Percentiles rank a stretch among this genome's conserved stretches.
phyloP scores from a whole-genome alignment of 1,139 yeast species.

The Spathaspora jeffriesii region DNA sequence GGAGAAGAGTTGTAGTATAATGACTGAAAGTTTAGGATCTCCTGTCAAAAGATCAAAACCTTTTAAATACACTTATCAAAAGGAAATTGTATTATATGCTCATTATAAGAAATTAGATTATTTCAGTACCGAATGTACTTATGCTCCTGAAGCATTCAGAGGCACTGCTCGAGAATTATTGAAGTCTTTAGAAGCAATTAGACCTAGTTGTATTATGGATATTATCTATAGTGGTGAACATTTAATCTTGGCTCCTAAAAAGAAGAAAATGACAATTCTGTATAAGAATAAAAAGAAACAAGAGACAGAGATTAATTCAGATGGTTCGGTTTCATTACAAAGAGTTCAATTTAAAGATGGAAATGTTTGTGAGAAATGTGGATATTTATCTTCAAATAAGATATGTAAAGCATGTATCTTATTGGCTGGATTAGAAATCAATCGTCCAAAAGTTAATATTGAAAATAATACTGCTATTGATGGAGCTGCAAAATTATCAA shows the following conservation, averaged over 20 bases:
- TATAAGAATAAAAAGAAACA: slow-evolving; percentile 29
- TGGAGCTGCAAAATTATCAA: slow-evolving; percentile 72
- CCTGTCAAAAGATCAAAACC: slow-evolving; percentile 94
- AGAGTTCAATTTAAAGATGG: slow-evolving; percentile 50
- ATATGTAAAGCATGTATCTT: slow-evolving; percentile 94
- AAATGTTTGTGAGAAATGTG: slow-evolving; percentile 84
- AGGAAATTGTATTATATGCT: slow-evolving; percentile 96
- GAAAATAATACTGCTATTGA: slow-evolving; percentile 51
- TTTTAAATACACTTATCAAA: slow-evolving; percentile 92
- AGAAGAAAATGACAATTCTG: slow-evolving; percentile 28
- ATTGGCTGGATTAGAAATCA: slow-evolving; percentile 80
- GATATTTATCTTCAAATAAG: slow-evolving; percentile 84
- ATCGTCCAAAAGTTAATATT: slow-evolving; percentile 60
- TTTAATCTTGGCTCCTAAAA: slow-evolving; percentile 64
- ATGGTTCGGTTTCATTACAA: slow-evolving; percentile 56
- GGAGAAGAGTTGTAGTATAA: slow-evolving; percentile 86
- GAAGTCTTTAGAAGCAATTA: slow-evolving; percentile 83
- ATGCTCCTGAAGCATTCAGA: slow-evolving; percentile 98
- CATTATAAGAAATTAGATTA: slow-evolving; percentile 95
- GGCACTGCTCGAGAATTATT: slow-evolving; percentile 95
- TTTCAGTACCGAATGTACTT: slow-evolving; percentile 96
- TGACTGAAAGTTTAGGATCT: slow-evolving; percentile 78
- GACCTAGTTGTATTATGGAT: slow-evolving; percentile 94
- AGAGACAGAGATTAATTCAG: slow-evolving; percentile 55
- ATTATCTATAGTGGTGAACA: slow-evolving; percentile 94